phyloP scores from a whole-genome alignment of 108 stramenopile genomes.

The Pseudonitzschia pungens region DNA sequence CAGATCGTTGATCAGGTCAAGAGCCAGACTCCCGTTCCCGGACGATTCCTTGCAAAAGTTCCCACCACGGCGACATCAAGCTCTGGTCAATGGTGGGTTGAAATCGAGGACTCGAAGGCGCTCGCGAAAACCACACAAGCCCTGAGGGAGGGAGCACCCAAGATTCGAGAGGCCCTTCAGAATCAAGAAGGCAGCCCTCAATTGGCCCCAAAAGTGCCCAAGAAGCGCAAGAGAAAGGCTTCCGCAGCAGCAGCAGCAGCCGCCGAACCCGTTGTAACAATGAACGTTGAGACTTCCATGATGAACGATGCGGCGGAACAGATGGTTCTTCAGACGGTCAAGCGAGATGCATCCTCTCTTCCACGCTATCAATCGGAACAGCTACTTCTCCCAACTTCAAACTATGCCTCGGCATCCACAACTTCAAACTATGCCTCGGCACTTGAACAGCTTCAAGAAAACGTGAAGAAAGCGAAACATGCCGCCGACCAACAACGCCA shows the following conservation, averaged over 20 bases:
- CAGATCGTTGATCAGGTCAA: slow-evolving; percentile 60
- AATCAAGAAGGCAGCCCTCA: neutral
- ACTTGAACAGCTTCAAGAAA: slow-evolving; percentile 6
- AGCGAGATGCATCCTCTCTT: neutral
- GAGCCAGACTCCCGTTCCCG: slow-evolving; percentile 49
- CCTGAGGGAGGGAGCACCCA: slow-evolving; percentile 82
- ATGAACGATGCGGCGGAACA: neutral
- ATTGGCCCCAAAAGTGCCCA: neutral
- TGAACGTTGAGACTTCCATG: neutral
- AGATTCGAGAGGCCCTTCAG: slow-evolving; percentile 57
- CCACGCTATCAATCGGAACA: neutral
- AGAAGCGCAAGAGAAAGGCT: slow-evolving; percentile 7
- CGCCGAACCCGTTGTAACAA: neutral
- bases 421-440: slow-evolving; percentile 2
- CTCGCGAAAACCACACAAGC: slow-evolving; percentile 84
- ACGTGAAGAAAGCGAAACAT: slow-evolving; percentile 19
- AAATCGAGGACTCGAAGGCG: slow-evolving; percentile 65
- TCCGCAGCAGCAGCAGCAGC: neutral
- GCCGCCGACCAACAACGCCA: slow-evolving; percentile 1
- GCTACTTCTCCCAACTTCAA: neutral
- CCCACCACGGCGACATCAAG: slow-evolving; percentile 7
- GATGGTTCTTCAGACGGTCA: neutral
- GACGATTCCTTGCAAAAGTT: slow-evolving; percentile 61
- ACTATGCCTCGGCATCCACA: neutral
- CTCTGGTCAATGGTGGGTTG: slow-evolving; percentile 73